These are phyloP conservation scores for Silene conica DNA, from an alignment of 148 eudicot genomes.

Conservation along the genomic window DNA sequence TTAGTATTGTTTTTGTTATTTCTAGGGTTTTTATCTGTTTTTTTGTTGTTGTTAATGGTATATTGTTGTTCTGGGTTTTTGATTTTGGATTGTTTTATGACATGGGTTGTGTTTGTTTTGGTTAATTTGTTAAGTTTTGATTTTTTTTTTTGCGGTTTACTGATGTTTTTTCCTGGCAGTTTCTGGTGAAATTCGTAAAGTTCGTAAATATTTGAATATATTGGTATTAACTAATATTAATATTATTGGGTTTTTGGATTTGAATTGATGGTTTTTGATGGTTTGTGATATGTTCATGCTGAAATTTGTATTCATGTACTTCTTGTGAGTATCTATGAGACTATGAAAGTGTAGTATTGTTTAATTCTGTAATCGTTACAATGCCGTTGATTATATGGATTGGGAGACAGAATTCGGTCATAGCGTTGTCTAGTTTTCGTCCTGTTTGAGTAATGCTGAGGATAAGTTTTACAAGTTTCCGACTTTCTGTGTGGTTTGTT, in stretches of 20 bases:
- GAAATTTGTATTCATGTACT: background rate
- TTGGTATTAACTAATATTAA: no score
- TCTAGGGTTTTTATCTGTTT: background rate
- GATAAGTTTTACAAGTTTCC: background rate
- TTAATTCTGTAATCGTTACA: background rate
- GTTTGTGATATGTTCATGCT: background rate
- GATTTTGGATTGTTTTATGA: background rate
- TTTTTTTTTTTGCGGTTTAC: background rate
- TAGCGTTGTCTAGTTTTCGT: background rate
- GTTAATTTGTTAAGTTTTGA: background rate
- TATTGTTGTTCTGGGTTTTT: conserved; percentile 22
- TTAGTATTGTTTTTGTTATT: background rate
- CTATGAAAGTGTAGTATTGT: background rate
- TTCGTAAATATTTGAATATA: background rate
- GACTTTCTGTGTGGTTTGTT: background rate
- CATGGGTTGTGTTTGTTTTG: conserved; percentile 6
- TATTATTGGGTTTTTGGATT: background rate
- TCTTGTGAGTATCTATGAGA: background rate
- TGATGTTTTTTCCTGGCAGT: background rate
- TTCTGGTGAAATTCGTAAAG: background rate
- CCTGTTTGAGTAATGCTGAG: no score
- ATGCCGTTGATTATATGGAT: background rate
- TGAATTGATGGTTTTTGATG: no score
- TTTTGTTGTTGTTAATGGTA: background rate
- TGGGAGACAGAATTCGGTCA: no score